A percentile compares a stretch with the other conserved stretches of the same genome.
Conservation (phyloP, 73 alveolate species). For the Paramecium biaurelia region DNA sequence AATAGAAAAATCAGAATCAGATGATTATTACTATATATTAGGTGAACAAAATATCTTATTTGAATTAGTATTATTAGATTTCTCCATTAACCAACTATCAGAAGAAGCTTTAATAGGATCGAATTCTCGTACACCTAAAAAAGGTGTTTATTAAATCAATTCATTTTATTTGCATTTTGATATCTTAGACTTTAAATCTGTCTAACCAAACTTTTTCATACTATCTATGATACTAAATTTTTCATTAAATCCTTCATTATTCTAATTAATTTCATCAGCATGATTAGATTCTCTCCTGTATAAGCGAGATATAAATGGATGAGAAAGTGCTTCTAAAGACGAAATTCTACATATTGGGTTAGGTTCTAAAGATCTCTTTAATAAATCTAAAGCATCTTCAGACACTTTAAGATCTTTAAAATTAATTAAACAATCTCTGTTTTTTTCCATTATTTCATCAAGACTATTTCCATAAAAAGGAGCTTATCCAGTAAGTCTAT, state of each 20-base stretch:
- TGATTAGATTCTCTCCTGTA: not conserved
- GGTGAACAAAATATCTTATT: not conserved
- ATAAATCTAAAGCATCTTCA: constrained; percentile 74
- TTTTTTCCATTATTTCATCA: constrained; percentile 19
- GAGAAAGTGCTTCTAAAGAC: constrained; percentile 80
- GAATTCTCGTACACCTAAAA: not conserved
- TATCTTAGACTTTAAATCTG: not conserved
- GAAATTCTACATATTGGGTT: constrained; percentile 66
- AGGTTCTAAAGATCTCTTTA: constrained; percentile 62
- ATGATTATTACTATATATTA: not conserved
- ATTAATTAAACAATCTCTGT: not conserved
- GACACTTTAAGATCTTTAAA: constrained; percentile 60
- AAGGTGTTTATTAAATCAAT: constrained; percentile 40
- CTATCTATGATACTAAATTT: constrained; percentile 13
- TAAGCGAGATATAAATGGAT: constrained; percentile 17
- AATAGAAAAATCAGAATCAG: constrained; percentile 4
- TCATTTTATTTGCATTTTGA: not conserved
- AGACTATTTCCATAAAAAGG: constrained; percentile 34
- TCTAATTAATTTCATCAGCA: not conserved
- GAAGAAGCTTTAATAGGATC: not conserved
- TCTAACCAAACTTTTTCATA: constrained; percentile 11
- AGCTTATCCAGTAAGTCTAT: constrained; percentile 22
- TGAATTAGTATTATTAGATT: not conserved
- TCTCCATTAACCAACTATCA: constrained; percentile 47
- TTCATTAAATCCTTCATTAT: not conserved